These are phyloP conservation scores for Eucalyptus pumila DNA, from an alignment of 345 rosid genomes.

Conservation along the genomic window DNA sequence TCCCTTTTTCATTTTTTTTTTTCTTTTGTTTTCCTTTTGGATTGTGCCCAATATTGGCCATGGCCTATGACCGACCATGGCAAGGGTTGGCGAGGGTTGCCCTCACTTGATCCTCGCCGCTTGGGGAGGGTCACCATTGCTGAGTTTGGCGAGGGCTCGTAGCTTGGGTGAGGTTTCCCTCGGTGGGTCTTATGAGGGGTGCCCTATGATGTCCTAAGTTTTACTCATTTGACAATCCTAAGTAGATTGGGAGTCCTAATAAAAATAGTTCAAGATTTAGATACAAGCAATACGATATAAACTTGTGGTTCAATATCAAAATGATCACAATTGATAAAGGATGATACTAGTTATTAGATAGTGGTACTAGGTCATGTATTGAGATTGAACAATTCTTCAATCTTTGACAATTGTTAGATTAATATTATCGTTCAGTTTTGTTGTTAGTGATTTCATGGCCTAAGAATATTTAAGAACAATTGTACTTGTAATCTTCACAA, in stretches of 20 bases:
- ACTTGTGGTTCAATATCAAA: neutral
- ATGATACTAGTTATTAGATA: neutral
- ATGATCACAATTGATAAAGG: neutral
- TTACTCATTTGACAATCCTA: neutral
- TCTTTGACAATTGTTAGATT: neutral
- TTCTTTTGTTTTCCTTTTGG: too few relatives aligned
- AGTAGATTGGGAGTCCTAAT: neutral
- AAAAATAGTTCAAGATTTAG: neutral
- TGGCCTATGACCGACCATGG: accelerated
- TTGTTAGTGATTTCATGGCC: neutral
- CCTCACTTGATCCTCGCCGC: too few relatives aligned
- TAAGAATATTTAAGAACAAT: neutral
- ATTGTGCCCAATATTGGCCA: too few relatives aligned
- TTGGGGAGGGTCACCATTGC: too few relatives aligned
- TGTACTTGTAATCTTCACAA: too few relatives aligned
- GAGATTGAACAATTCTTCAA: neutral
- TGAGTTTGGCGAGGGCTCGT: too few relatives aligned
- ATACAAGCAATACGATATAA: neutral
- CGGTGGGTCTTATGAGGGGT: too few relatives aligned
- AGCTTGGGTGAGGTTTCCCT: too few relatives aligned
- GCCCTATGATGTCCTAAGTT: neutral
- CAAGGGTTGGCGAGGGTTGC: too few relatives aligned
- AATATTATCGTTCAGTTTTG: neutral
- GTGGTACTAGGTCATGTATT: neutral
- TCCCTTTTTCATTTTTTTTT: too few relatives aligned